phyloP scores from a whole-genome alignment of 768 basidiomycete genomes.

The Russula abietina region DNA sequence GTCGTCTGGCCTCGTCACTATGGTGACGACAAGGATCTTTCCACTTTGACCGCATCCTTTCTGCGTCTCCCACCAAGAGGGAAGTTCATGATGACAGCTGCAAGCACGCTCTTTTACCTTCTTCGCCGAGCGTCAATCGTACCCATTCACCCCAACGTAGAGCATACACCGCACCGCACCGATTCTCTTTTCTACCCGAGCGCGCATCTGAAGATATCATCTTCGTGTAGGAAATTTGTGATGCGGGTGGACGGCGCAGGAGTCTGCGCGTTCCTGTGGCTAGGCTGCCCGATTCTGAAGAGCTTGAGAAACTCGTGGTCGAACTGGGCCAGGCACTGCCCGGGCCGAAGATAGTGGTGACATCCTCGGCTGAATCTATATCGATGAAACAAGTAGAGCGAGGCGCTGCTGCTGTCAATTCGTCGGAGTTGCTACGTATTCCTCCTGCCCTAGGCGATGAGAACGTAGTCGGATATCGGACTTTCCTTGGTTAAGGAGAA shows the following conservation, averaged over 20 bases:
- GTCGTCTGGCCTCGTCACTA: constrained; percentile 4
- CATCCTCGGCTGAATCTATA: constrained; percentile 19
- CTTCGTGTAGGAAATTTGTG: constrained; percentile 23
- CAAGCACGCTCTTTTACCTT: constrained; percentile 2
- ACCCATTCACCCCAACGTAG: constrained; percentile 14
- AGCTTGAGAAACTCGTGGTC: constrained; percentile 20
- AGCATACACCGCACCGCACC: constrained; percentile 8
- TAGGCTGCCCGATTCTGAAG: constrained; percentile 16
- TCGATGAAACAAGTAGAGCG: neutral
- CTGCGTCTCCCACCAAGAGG: neutral
- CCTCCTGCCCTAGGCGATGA: neutral
- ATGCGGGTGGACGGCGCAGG: constrained; percentile 22
- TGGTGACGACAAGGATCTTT: constrained; percentile 22
- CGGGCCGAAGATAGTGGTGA: constrained; percentile 24
- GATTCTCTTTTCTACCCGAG: constrained; percentile 21
- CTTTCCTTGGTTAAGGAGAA: constrained; percentile 8
- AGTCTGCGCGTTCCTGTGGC: constrained; percentile 22
- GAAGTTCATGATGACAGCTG: neutral
- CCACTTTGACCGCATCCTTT: constrained; percentile 11
- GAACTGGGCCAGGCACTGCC: constrained; percentile 20
- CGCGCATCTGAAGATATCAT: constrained; percentile 17
- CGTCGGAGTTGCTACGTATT: constrained; percentile 10
- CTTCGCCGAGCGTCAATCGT: constrained; percentile 21
- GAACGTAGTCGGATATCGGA: neutral
- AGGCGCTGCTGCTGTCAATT: neutral